Evolutionary conservation across 495 filamentous ascomycete genomes (phyloP).

Genomic region (Penicillium soppii): DNA sequence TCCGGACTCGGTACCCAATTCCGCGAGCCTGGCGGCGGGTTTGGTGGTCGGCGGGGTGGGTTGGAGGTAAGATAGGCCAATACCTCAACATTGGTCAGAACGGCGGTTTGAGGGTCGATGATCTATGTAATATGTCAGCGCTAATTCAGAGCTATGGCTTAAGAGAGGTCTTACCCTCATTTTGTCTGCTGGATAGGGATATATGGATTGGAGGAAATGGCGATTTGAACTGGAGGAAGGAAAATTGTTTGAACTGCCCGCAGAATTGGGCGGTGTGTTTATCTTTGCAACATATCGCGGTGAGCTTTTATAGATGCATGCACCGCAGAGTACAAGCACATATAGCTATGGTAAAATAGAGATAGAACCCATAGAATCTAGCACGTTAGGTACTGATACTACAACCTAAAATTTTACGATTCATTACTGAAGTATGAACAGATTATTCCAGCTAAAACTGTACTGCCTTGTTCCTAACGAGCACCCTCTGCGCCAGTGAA

Average conservation of each 20-base stretch:
- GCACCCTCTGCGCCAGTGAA: slow-evolving; percentile 31
- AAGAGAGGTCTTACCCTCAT: slow-evolving; percentile 29
- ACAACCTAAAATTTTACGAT: slow-evolving; percentile 3
- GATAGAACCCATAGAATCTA: too few relatives aligned
- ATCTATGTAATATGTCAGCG: slow-evolving; percentile 38
- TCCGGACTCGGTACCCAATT: slow-evolving; percentile 46
- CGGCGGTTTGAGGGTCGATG: slow-evolving; percentile 60
- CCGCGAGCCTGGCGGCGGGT: slow-evolving; percentile 37
- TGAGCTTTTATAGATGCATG: too few relatives aligned
- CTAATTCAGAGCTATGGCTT: background rate
- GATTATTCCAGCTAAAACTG: slow-evolving; percentile 33
- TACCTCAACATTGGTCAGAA: slow-evolving; percentile 66
- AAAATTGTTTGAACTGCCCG: slow-evolving; percentile 30
- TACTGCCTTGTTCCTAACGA: slow-evolving; percentile 37
- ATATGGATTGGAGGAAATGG: background rate
- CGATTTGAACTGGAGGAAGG: slow-evolving; percentile 6
- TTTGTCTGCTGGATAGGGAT: slow-evolving; percentile 12
- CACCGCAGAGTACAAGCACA: too few relatives aligned
- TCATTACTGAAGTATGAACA: slow-evolving; percentile 28
- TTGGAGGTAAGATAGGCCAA: slow-evolving; percentile 53
- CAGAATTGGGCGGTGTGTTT: slow-evolving; percentile 16
- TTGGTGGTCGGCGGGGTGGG: slow-evolving; percentile 43
- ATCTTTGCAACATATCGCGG: slow-evolving; percentile 1
- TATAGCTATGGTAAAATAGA: too few relatives aligned
- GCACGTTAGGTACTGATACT: too few relatives aligned